Evolutionary conservation across 2,329 filamentous ascomycete species (phyloP), one percentile per base, ranked within the genome.

Genomic region (Aspergillus pseudonomiae): DNA sequence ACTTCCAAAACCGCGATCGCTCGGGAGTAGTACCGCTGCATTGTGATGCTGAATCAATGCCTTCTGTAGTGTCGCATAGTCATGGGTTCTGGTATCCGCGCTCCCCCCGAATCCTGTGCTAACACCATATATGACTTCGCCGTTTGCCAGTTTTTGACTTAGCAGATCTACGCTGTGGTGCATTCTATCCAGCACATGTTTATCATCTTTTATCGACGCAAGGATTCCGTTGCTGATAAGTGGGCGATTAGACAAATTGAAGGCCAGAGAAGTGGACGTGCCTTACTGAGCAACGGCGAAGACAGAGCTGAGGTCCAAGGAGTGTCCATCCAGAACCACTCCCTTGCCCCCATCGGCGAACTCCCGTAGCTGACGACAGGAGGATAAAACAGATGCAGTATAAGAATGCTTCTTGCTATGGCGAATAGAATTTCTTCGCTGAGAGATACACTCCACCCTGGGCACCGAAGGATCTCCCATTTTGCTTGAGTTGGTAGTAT

Each of bases 21-120:
- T 61, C 26, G 66, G 69, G 6, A 77, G 67, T 6, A 87, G 69
- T 4, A 87, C 76, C 5, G 79, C 85, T 24, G 76, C 77, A 21
- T 84, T 81, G 30, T 82, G 81, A 64, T 85, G 67, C 60, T 73
- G 70, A 9, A 73, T 63, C 24, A 73, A 56, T 3, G 70, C 70
- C 45, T 69, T 83, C 69, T 89, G 87, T 14, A 89, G 77, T 4
- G 79, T 28, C 75, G 68, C 46, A 81, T 75, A 36, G 83, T 73
- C 7, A 78, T 76, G 1, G 4, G 86, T 89, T 3, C 87, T 81
- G 0, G 83, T 81, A 69, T 89, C 85, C n/a, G 89, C 89, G 59
- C 84, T 88, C 30, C 88, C 88, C 6, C 88, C 89, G 64, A 89
- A 90, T 6, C 88, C 88, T 0, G 88, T 91, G 66, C 88, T 90